phyloP scores from a whole-genome alignment of 768 basidiomycete species.

The Macrocybe gigantea region DNA sequence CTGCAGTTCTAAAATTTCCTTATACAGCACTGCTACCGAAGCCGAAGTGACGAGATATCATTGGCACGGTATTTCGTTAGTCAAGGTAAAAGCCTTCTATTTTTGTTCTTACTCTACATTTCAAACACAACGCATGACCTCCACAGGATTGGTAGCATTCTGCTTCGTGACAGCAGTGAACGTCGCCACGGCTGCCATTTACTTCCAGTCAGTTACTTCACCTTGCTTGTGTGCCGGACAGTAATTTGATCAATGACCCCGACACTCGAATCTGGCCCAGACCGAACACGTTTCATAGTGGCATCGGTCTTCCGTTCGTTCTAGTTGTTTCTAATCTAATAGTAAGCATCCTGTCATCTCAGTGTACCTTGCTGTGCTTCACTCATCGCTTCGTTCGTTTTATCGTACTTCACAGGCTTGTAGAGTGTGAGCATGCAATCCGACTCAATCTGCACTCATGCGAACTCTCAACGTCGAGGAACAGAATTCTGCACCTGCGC shows the following conservation, averaged over 20 bases:
- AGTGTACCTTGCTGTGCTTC: neutral
- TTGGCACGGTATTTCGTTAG: constrained; percentile 28
- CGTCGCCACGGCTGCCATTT: constrained; percentile 20
- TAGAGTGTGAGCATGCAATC: constrained; percentile 20
- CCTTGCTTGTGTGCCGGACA: neutral
- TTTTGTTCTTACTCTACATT: neutral
- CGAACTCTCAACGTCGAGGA: neutral
- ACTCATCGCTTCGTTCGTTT: neutral
- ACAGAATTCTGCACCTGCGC: constrained; percentile 36
- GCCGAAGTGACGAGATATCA: constrained; percentile 21
- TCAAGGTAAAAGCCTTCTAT: constrained; percentile 21
- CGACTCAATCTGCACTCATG: constrained; percentile 1
- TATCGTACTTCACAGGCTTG: constrained; percentile 24
- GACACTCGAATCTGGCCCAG: constrained; percentile 12
- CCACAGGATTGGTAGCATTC: constrained; percentile 27
- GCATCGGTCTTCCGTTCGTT: constrained; percentile 29
- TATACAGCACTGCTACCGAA: constrained; percentile 22
- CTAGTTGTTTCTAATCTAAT: constrained; percentile 30
- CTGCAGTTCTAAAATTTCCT: neutral
- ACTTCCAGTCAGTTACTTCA: constrained; percentile 23
- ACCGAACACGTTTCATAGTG: constrained; percentile 22
- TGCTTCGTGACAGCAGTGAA: constrained; percentile 23
- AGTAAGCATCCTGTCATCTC: constrained; percentile 12
- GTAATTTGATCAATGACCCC: neutral
- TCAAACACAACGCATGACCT: neutral